These are phyloP conservation scores for Pneumocystis jirovecii DNA, from an alignment of 1,139 yeast species.

Conservation along the genomic window DNA sequence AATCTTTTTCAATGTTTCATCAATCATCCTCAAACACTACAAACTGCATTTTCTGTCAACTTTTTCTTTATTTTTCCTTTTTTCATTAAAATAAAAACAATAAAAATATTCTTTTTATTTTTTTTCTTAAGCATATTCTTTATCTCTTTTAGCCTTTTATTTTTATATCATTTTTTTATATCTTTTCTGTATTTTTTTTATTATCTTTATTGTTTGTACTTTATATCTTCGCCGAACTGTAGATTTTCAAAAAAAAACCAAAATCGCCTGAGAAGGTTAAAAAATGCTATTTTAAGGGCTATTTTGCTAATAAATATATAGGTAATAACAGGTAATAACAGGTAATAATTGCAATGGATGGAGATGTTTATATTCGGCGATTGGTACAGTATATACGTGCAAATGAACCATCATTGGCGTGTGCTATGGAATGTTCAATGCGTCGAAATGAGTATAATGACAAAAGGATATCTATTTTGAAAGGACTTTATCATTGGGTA, in stretches of 20 bases:
- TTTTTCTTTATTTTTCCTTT: too few species aligned
- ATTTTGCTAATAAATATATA: neutral
- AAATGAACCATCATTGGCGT: conserved; percentile 28
- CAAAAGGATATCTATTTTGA: conserved; percentile 26
- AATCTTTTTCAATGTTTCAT: too few species aligned
- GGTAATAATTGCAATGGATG: conserved; percentile 14
- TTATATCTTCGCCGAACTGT: neutral
- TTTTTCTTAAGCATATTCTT: neutral
- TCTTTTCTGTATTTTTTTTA: too few species aligned
- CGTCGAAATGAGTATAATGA: conserved; percentile 16
- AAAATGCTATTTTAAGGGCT: neutral
- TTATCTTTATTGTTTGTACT: neutral
- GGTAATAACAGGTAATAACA: neutral
- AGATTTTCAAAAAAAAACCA: neutral
- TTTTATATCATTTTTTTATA: too few species aligned
- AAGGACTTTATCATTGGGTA: conserved; percentile 29
- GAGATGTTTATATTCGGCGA: conserved; percentile 29
- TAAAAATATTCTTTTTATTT: neutral
- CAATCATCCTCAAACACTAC: too few species aligned
- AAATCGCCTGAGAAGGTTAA: neutral
- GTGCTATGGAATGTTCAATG: conserved; percentile 22
- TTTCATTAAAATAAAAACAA: too few species aligned
- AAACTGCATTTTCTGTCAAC: too few species aligned
- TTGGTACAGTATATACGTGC: conserved; percentile 26
- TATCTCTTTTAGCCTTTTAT: too few species aligned